Conservation (phyloP, 306 rosid genomes). For the Lathyrus tuberosus region DNA sequence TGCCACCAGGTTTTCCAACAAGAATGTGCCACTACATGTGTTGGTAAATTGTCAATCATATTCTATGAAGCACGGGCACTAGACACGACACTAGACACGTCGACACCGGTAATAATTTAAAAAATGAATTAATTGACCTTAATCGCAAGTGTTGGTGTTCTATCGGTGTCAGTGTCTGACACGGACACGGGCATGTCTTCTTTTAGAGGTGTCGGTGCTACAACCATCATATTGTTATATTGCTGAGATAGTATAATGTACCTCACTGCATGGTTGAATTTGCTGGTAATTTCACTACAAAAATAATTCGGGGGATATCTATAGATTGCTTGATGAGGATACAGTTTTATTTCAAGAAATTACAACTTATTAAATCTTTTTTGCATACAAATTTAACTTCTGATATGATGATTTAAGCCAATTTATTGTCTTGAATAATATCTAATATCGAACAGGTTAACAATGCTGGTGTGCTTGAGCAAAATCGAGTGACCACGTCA, state of each 20-base stretch:
- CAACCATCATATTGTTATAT: background rate
- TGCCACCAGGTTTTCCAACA: constrained; percentile 64
- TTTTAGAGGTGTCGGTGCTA: too few relatives aligned
- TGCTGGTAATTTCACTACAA: background rate
- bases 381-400: background rate
- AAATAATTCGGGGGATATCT: background rate
- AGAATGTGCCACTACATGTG: constrained; percentile 70
- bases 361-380: constrained; percentile 2
- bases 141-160: too few relatives aligned
- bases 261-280: constrained; percentile 22
- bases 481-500: constrained; percentile 66
- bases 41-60: constrained; percentile 53
- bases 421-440: constrained; percentile 25
- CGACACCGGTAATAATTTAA: too few relatives aligned
- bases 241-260: background rate
- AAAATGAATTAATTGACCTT: too few relatives aligned
- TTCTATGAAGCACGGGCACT: too few relatives aligned
- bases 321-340: background rate
- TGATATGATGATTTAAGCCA: constrained; percentile 11
- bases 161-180: too few relatives aligned
- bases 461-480: constrained; percentile 87
- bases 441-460: constrained; percentile 57
- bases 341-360: constrained; percentile 13
- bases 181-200: too few relatives aligned
- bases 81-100: too few relatives aligned